A percentile compares a stretch with the other conserved stretches of the same genome.
phyloP scores from a whole-genome alignment of 2,329 filamentous ascomycete genomes.

The Exophiala sp. region DNA sequence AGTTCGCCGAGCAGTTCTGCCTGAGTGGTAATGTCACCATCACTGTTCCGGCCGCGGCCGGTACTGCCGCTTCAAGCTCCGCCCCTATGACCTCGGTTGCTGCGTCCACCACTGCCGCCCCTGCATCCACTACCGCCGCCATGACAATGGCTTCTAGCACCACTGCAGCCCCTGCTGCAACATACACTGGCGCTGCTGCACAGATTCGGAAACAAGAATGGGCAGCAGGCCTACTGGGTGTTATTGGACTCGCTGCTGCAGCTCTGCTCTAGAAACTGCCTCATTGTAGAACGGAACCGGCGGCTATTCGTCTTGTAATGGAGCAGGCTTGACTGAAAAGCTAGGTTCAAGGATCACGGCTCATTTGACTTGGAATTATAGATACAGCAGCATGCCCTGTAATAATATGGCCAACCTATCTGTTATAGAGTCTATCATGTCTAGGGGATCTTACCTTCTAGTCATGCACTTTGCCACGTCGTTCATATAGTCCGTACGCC shows the following conservation, averaged over 20 bases:
- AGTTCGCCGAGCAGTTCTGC: constrained; percentile 18
- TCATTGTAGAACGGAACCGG: neutral
- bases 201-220: constrained; percentile 16
- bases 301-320: neutral
- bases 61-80: constrained; percentile 6
- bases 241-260: constrained; percentile 18
- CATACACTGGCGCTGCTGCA: constrained; percentile 20
- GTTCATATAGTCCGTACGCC: too few relatives aligned
- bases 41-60: constrained; percentile 40
- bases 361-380: too few relatives aligned
- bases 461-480: too few relatives aligned
- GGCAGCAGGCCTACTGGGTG: constrained; percentile 12
- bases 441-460: too few relatives aligned
- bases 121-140: neutral
- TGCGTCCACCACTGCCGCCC: constrained; percentile 1
- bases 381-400: too few relatives aligned
- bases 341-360: too few relatives aligned
- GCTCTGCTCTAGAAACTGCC: constrained; percentile 8
- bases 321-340: neutral
- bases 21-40: constrained; percentile 15
- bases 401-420: too few relatives aligned
- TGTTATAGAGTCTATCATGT: too few relatives aligned
- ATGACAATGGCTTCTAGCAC: constrained; percentile 2
- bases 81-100: constrained; percentile 3
- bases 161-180: constrained; percentile 4